Percentiles rank a stretch among this genome's conserved stretches.
Evolutionary conservation across 345 rosid species (phyloP).

Genomic region (Sisymbrium irio): DNA sequence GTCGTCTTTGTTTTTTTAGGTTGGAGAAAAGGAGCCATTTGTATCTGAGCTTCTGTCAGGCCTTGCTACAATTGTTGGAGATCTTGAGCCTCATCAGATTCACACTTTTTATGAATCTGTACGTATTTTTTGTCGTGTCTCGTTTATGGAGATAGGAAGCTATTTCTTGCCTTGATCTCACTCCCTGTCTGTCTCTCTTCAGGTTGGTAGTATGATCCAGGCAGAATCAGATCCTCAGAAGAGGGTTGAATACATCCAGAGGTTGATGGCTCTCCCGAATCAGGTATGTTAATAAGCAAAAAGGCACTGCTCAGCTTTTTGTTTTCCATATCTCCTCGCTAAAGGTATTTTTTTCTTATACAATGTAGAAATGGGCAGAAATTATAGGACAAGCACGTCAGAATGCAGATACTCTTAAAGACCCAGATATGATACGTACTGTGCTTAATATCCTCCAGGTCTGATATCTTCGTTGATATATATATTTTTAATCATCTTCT

Average conservation of each 20-base stretch:
- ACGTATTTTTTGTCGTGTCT: constrained; percentile 26
- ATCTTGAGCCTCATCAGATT: constrained; percentile 97
- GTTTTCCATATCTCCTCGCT: constrained; percentile 21
- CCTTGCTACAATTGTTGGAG: constrained; percentile 76
- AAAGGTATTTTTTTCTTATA: background rate
- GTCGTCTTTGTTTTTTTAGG: constrained; percentile 45
- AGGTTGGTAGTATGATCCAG: constrained; percentile 96
- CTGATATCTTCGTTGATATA: background rate
- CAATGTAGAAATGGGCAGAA: constrained; percentile 89
- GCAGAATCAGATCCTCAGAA: constrained; percentile 92
- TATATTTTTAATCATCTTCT: background rate
- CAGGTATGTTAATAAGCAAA: constrained; percentile 48
- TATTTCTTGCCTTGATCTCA: background rate
- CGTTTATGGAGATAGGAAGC: background rate
- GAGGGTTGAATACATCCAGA: constrained; percentile 89
- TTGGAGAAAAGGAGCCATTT: constrained; percentile 94
- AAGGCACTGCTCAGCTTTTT: background rate
- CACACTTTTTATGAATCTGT: constrained; percentile 98
- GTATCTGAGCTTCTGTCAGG: constrained; percentile 93
- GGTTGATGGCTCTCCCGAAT: constrained; percentile 94
- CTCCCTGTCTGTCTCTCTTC: constrained; percentile 1
- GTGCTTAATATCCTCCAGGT: constrained; percentile 97
- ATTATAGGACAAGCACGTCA: constrained; percentile 93
- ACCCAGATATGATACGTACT: constrained; percentile 77
- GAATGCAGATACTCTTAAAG: constrained; percentile 83